Conservation (phyloP, 495 filamentous ascomycete species). For the Penicillium waksmanii region DNA sequence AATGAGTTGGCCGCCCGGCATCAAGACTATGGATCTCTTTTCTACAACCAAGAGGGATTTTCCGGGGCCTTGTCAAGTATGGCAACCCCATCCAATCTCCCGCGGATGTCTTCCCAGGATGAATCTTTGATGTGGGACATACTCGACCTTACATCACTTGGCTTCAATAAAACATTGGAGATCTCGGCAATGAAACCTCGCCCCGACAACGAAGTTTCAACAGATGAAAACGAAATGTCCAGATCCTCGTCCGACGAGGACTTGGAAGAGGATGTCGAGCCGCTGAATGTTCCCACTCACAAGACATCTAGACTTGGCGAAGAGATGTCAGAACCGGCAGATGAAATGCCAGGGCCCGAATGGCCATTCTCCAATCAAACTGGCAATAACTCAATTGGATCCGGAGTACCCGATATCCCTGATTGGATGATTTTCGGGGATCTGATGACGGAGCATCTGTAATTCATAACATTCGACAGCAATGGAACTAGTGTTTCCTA, state of each 20-base stretch:
- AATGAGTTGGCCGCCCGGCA: conserved; percentile 30
- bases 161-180: neutral
- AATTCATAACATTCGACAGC: neutral
- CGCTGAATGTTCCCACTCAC: neutral
- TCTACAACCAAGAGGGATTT: conserved; percentile 35
- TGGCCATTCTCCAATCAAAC: conserved; percentile 26
- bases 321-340: neutral
- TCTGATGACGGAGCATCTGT: conserved; percentile 30
- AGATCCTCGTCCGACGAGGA: neutral
- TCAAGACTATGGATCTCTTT: conserved; percentile 33
- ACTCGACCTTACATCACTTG: conserved; percentile 28
- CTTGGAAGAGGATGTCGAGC: neutral
- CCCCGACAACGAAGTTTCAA: neutral
- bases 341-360: conserved; percentile 7
- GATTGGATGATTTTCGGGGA: conserved; percentile 38
- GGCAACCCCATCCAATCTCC: conserved; percentile 33
- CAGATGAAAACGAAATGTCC: neutral
- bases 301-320: neutral
- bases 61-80: conserved; percentile 31
- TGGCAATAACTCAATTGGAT: conserved; percentile 12
- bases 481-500: too few relatives aligned
- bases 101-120: conserved; percentile 31
- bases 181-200: neutral
- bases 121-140: conserved; percentile 38
- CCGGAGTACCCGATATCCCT: conserved; percentile 30